Percentiles rank a stretch among this genome's conserved stretches.
Conservation (phyloP, 2,329 filamentous ascomycete species). For the Emericellopsis cladophorae region DNA sequence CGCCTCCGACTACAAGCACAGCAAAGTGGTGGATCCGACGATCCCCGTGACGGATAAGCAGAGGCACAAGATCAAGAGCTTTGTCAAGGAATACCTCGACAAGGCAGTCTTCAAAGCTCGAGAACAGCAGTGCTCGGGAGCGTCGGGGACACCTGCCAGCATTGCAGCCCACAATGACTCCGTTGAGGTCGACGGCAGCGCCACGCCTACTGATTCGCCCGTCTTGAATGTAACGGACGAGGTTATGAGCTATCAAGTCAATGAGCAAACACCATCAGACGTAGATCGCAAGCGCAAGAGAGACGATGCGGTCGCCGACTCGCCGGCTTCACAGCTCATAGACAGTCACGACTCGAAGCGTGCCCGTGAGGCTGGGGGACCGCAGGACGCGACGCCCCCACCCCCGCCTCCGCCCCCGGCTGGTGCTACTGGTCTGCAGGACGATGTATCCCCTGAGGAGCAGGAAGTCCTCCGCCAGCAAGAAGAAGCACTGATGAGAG, state of each 20-base stretch:
- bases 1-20: slow-evolving; percentile 81
- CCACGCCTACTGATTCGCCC: neutral
- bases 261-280: slow-evolving; percentile 31
- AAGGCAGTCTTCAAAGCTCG: slow-evolving; percentile 59
- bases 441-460: slow-evolving; percentile 25
- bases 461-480: slow-evolving; percentile 33
- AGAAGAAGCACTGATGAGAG: slow-evolving; percentile 34
- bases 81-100: slow-evolving; percentile 76
- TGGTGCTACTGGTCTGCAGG: slow-evolving; percentile 9
- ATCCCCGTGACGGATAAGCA: slow-evolving; percentile 60
- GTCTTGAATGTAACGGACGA: slow-evolving; percentile 18
- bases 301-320: slow-evolving; percentile 18
- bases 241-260: slow-evolving; percentile 30
- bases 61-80: slow-evolving; percentile 69
- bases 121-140: neutral
- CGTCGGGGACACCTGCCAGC: too few relatives aligned
- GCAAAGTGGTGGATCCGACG: slow-evolving; percentile 72
- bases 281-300: slow-evolving; percentile 55
- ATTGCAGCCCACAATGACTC: neutral
- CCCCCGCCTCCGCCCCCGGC: slow-evolving; percentile 33
- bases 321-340: slow-evolving; percentile 5
- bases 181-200: neutral
- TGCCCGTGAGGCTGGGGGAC: slow-evolving; percentile 20
- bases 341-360: neutral
- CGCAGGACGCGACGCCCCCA: slow-evolving; percentile 30